Conservation (phyloP, 352 stramenopile species). For the Phytopythium boreale region DNA sequence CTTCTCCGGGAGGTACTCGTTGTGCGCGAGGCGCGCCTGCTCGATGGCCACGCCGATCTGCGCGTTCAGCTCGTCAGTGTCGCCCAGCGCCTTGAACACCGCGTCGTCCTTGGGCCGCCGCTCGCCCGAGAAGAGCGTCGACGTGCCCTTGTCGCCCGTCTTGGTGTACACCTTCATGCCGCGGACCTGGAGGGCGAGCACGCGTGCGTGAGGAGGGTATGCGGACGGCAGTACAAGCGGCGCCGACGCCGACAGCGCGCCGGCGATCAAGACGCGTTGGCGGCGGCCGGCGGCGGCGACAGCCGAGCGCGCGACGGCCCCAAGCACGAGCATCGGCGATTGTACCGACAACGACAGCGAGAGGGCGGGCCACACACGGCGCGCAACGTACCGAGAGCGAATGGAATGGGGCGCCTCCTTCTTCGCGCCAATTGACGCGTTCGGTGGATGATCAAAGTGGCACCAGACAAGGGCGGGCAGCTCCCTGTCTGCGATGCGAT, state of each 20-base stretch:
- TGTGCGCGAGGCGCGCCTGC: slow-evolving; percentile 30
- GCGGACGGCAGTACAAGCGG: background rate
- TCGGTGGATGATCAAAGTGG: background rate
- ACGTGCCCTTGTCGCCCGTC: slow-evolving; percentile 91
- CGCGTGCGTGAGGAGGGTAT: slow-evolving; percentile 8
- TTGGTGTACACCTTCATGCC: slow-evolving; percentile 92
- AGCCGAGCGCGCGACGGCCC: background rate
- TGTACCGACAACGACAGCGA: background rate
- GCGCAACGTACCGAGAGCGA: background rate
- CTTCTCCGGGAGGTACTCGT: slow-evolving; percentile 48
- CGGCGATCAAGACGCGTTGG: background rate
- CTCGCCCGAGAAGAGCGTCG: slow-evolving; percentile 90
- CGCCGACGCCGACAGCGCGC: background rate
- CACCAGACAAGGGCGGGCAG: background rate
- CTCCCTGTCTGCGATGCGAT: background rate
- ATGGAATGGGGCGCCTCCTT: background rate
- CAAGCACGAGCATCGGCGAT: background rate
- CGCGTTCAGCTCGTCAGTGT: slow-evolving; percentile 91
- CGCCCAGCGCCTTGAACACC: slow-evolving; percentile 88
- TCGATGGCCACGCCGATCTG: slow-evolving; percentile 67
- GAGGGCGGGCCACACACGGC: background rate
- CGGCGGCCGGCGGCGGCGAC: background rate
- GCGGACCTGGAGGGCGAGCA: slow-evolving; percentile 4
- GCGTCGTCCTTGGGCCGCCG: slow-evolving; percentile 80
- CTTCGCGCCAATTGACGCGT: background rate